Conservation (phyloP, 805 yeast genomes). For the Millerago galiae region DNA sequence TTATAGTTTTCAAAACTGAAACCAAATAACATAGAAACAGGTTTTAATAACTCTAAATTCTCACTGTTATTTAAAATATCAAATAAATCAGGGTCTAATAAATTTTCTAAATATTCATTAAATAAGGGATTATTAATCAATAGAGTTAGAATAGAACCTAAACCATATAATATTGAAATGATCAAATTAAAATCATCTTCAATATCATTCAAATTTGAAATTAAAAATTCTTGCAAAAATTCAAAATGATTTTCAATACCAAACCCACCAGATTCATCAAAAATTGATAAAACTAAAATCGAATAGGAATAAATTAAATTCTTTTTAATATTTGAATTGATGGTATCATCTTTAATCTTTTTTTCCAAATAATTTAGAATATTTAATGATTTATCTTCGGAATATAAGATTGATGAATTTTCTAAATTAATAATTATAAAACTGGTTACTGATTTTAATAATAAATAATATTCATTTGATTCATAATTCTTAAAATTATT, state of each 20-base stretch:
- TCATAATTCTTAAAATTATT: constrained; percentile 11
- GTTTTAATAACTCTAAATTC: constrained; percentile 16
- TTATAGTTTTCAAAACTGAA: constrained; percentile 20
- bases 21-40: constrained; percentile 22
- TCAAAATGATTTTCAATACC: constrained; percentile 20
- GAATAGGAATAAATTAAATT: constrained; percentile 21
- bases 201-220: constrained; percentile 8
- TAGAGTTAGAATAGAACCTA: constrained; percentile 21
- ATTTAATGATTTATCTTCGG: constrained; percentile 12
- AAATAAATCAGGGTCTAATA: constrained; percentile 17
- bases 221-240: constrained; percentile 13
- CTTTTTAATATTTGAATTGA: constrained; percentile 11
- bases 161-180: constrained; percentile 18
- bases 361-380: constrained; percentile 16
- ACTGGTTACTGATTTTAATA: constrained; percentile 16
- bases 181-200: constrained; percentile 10
- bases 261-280: constrained; percentile 23
- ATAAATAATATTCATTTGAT: constrained; percentile 11
- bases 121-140: constrained; percentile 9
- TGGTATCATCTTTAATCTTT: constrained; percentile 13
- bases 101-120: constrained; percentile 18
- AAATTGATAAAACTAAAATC: constrained; percentile 15
- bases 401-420: constrained; percentile 14
- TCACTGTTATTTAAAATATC: constrained; percentile 15
- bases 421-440: constrained; percentile 21